phyloP scores from a whole-genome alignment of 441 rosid genomes.

The Pelargonium myrrhifolium region DNA sequence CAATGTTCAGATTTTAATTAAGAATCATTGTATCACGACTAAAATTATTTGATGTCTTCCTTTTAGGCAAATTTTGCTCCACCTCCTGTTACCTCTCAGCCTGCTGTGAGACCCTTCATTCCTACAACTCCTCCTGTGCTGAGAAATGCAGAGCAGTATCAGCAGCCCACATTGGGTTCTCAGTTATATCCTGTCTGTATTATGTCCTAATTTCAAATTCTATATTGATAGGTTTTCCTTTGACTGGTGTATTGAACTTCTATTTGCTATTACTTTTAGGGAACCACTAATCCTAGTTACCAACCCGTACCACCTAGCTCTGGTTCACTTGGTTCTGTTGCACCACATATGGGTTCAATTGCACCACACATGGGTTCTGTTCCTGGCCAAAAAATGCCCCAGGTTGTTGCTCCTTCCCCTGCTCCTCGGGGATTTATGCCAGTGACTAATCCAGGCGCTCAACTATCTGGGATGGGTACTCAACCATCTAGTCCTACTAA shows the following conservation, averaged over 20 bases:
- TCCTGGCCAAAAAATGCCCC: conserved; percentile 53
- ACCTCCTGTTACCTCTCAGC: conserved; percentile 45
- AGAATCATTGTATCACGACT: conserved; percentile 1
- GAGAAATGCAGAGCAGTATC: conserved; percentile 78
- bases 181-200: conserved; percentile 76
- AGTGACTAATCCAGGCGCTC: conserved; percentile 45
- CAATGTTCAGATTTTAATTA: background rate
- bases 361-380: conserved; percentile 45
- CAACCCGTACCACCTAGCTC: conserved; percentile 46
- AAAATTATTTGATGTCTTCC: conserved; percentile 16
- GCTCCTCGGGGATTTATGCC: conserved; percentile 66
- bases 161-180: conserved; percentile 72
- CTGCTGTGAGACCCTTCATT: conserved; percentile 60
- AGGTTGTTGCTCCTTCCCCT: conserved; percentile 47
- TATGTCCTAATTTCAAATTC: conserved; percentile 13
- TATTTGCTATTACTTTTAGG: conserved; percentile 40
- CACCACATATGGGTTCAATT: conserved; percentile 28
- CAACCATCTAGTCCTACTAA: conserved; percentile 74
- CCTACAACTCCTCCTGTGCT: conserved; percentile 75
- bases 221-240: conserved; percentile 11
- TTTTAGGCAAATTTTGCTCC: conserved; percentile 55
- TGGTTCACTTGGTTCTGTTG: conserved; percentile 26
- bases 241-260: conserved; percentile 14
- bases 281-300: conserved; percentile 42
- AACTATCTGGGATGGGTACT: conserved; percentile 60